A percentile compares a stretch with the other conserved stretches of the same genome.
phyloP scores from a whole-genome alignment of 176 grass and related monocot genomes.

The Triticum monococcum region DNA sequence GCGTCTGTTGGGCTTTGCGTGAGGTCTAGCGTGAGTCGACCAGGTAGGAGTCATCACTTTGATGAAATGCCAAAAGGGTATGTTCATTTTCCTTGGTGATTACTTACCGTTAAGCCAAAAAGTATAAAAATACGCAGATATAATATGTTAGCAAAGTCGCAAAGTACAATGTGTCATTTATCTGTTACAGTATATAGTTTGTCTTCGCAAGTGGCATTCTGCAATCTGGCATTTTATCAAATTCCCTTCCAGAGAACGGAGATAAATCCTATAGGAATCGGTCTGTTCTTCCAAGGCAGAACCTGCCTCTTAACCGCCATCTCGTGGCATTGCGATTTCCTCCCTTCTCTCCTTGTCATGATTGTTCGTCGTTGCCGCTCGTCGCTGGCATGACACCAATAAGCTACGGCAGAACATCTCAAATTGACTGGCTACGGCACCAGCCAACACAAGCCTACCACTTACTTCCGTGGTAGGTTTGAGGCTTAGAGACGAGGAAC shows the following conservation, averaged over 20 bases:
- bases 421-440: neutral
- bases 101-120: neutral
- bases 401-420: neutral
- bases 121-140: neutral
- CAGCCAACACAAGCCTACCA: neutral
- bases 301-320: constrained; percentile 7
- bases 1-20: neutral
- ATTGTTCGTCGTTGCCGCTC: neutral
- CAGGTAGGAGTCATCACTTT: neutral
- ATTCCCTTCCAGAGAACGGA: neutral
- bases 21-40: neutral
- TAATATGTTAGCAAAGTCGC: neutral
- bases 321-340: neutral
- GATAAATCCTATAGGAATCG: neutral
- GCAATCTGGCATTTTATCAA: neutral
- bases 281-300: neutral
- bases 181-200: neutral
- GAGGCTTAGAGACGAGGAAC: neutral
- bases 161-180: neutral
- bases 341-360: neutral
- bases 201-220: neutral
- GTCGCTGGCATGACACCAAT: neutral
- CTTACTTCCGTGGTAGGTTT: neutral
- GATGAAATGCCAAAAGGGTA: neutral
- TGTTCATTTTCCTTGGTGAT: neutral